These are phyloP conservation scores for Trametes elegans DNA, from an alignment of 768 basidiomycete species.

Conservation along the genomic window DNA sequence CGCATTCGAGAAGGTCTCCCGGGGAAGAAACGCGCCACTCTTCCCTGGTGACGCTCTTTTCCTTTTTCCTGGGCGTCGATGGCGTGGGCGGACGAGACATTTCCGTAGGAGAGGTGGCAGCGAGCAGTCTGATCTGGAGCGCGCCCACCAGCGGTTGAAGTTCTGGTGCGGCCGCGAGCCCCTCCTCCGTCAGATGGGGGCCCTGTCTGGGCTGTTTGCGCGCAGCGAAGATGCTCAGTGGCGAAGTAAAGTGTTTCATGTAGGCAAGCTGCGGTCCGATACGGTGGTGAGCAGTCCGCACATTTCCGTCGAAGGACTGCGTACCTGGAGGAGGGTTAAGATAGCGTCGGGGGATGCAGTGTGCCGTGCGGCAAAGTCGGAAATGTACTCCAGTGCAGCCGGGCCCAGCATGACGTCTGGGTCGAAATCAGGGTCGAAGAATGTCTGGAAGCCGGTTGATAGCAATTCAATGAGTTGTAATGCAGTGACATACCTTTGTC, in stretches of 20 bases:
- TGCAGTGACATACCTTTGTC: conserved; percentile 50
- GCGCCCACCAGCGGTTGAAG: conserved; percentile 37
- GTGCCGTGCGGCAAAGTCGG: conserved; percentile 56
- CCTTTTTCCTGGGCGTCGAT: conserved; percentile 17
- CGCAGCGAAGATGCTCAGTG: conserved; percentile 45
- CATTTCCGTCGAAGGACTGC: neutral
- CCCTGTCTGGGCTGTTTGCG: conserved; percentile 22
- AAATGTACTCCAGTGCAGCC: conserved; percentile 48
- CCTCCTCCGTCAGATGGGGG: neutral
- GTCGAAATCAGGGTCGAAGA: conserved; percentile 62
- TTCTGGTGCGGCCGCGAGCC: neutral
- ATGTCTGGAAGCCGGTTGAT: conserved; percentile 40
- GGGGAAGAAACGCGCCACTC: conserved; percentile 14
- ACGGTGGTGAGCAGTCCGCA: neutral
- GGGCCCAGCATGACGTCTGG: conserved; percentile 65
- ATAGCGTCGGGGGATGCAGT: conserved; percentile 56
- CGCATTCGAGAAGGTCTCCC: conserved; percentile 30
- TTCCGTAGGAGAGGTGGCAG: neutral
- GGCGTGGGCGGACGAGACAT: conserved; percentile 1
- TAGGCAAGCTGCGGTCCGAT: conserved; percentile 60
- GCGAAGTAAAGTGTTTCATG: conserved; percentile 71
- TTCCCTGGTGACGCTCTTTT: neutral
- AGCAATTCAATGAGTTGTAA: neutral
- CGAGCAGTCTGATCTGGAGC: conserved; percentile 35
- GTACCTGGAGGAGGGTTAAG: conserved; percentile 61